Percentiles rank a stretch among this genome's conserved stretches.
Evolutionary conservation across 179 eudicot genomes (phyloP).

Genomic region (Vitellaria paradoxa): DNA sequence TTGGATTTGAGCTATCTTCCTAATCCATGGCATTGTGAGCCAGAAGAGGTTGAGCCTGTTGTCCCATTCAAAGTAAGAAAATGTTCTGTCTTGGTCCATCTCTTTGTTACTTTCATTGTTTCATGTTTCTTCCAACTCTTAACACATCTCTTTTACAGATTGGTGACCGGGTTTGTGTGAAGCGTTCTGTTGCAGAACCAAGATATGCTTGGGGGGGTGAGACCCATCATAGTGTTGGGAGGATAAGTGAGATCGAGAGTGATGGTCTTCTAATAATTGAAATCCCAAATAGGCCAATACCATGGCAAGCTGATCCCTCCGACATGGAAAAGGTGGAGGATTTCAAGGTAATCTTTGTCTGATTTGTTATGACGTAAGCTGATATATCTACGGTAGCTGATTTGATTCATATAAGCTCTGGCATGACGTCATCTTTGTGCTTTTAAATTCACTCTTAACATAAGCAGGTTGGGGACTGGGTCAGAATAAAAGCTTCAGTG

Average conservation of each 20-base stretch:
- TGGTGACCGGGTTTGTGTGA: constrained; percentile 91
- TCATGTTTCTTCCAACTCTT: constrained; percentile 4
- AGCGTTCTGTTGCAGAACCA: constrained; percentile 95
- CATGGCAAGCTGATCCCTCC: constrained; percentile 99
- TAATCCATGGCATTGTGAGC: constrained; percentile 99
- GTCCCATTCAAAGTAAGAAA: constrained; percentile 76
- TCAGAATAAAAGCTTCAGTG: constrained; percentile 87
- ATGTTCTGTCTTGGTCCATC: neutral
- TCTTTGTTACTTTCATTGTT: neutral
- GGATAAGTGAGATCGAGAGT: constrained; percentile 86
- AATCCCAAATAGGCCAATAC: constrained; percentile 88
- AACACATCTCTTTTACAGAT: constrained; percentile 46
- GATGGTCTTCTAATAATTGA: constrained; percentile 94
- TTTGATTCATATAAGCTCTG: neutral
- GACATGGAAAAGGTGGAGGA: constrained; percentile 99
- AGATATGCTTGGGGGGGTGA: constrained; percentile 99
- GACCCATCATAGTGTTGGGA: constrained; percentile 98
- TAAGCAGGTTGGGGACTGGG: constrained; percentile 93
- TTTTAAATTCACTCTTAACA: constrained; percentile 1
- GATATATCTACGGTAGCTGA: neutral
- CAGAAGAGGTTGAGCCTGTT: constrained; percentile 98
- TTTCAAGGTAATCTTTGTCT: constrained; percentile 66
- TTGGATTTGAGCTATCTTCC: constrained; percentile 88
- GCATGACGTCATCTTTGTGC: neutral
- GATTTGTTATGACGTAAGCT: neutral